Percentiles rank a stretch among this genome's conserved stretches.
Evolutionary conservation across 768 basidiomycete genomes (phyloP).

Genomic region (Boletales sp.): DNA sequence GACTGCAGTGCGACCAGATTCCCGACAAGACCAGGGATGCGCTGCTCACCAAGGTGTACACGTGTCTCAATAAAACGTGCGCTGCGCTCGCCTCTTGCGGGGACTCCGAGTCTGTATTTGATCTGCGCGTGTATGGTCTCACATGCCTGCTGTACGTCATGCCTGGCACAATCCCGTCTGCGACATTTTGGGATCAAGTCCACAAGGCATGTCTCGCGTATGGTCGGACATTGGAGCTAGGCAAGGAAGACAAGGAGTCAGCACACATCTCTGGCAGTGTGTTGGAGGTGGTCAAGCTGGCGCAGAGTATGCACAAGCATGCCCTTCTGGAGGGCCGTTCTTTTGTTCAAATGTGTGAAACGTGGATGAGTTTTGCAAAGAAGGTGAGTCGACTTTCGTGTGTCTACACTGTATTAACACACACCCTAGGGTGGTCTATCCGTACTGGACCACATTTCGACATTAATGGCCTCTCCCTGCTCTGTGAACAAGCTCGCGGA

Average conservation of each 20-base stretch:
- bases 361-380: conserved; percentile 66
- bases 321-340: conserved; percentile 46
- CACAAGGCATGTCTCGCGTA: conserved; percentile 44
- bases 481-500: conserved; percentile 17
- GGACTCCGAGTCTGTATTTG: conserved; percentile 28
- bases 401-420: too few species aligned
- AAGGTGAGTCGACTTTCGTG: conserved; percentile 40
- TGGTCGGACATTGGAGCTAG: conserved; percentile 12
- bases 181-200: conserved; percentile 70
- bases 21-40: conserved; percentile 55
- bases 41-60: conserved; percentile 59
- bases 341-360: conserved; percentile 66
- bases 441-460: conserved; percentile 45
- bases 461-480: conserved; percentile 31
- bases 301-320: conserved; percentile 35
- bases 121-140: conserved; percentile 42
- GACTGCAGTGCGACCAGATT: conserved; percentile 32
- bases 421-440: conserved; percentile 42
- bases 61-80: conserved; percentile 39
- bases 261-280: conserved; percentile 42
- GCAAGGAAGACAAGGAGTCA: conserved; percentile 26
- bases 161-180: conserved; percentile 44
- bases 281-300: conserved; percentile 39
- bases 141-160: conserved; percentile 47
- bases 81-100: conserved; percentile 28